Evolutionary conservation across 305 asterid genomes (phyloP), one percentile per base, ranked within the genome.

Genomic region (Nicotiana rustica): DNA sequence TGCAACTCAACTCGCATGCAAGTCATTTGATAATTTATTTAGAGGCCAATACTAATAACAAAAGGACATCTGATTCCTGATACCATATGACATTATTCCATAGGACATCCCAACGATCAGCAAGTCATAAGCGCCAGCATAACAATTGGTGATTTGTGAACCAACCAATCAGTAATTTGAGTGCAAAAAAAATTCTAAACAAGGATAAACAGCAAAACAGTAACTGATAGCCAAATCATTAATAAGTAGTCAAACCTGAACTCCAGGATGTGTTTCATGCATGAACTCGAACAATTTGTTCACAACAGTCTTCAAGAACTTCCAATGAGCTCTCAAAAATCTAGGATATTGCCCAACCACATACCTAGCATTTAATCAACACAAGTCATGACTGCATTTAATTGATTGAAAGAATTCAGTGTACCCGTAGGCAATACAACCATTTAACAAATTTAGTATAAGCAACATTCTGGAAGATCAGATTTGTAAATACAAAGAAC

Each of bases 201-300:
- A 9, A 29, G 76, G 64, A 80, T 67, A 80, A 52, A 52, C 55
- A 67, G 77, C 49, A 36, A 49, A 80, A 49, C 67, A 80, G 67
- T 36, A 57, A 71, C 70, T 41, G 33, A 64, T 64, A 79, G 19
- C 7, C 10, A 36, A 80, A 66, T 7, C 29, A 67, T 17, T 10
- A 49, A 49, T 17, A 10, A 67, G 64, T 55, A 76, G 66, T 55
- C 59, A 55, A 76, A 97, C 99, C 99, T 97, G 99, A 89, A 97
- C 99, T 86, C 99, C 99, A 56, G 99, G 99, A 88, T 97, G 99
- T 7, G 94, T 95, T 91, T 97, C 99, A 9, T 97, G 99, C 99
- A 97, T 97, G 90, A 97, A 97, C 89, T 97, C 99, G 87, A 97
- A 97, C 89, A 97, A 87, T 88, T 97, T 97, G 91, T 95, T 95